A percentile compares a stretch with the other conserved stretches of the same genome.
These are phyloP conservation scores for Pecoramyces ruminantium DNA, from an alignment of 192 early-diverging fungal species.

Conservation along the genomic window DNA sequence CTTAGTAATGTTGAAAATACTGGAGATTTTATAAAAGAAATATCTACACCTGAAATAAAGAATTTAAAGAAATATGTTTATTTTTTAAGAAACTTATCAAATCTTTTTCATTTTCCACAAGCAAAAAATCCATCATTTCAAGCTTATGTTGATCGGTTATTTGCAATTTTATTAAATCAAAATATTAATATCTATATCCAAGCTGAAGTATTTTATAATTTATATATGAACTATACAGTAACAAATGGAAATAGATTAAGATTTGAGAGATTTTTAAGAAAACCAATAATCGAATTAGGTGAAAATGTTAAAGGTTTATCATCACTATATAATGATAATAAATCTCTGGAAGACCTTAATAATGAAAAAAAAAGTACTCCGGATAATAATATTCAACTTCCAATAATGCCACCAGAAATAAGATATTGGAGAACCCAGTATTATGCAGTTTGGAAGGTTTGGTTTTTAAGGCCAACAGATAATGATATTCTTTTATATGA, in stretches of 20 bases:
- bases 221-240: not conserved
- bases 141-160: not conserved
- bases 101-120: not conserved
- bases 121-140: not conserved
- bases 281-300: not conserved
- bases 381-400: not conserved
- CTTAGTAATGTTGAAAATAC: not conserved
- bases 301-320: not conserved
- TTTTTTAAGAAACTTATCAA: not conserved
- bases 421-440: not conserved
- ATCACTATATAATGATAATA: not conserved
- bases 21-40: not conserved
- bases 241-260: not conserved
- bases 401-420: not conserved
- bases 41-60: not conserved
- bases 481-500: not conserved
- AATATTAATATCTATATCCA: not conserved
- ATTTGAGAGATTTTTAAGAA: not conserved
- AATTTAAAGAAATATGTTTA: not conserved
- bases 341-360: not conserved
- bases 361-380: not conserved
- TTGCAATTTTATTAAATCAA: not conserved
- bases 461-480: not conserved
- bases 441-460: not conserved
- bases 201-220: not conserved